Evolutionary conservation across 2,329 filamentous ascomycete species (phyloP), one percentile per base, ranked within the genome.

Genomic region (Fusarium brevicatenulatum): DNA sequence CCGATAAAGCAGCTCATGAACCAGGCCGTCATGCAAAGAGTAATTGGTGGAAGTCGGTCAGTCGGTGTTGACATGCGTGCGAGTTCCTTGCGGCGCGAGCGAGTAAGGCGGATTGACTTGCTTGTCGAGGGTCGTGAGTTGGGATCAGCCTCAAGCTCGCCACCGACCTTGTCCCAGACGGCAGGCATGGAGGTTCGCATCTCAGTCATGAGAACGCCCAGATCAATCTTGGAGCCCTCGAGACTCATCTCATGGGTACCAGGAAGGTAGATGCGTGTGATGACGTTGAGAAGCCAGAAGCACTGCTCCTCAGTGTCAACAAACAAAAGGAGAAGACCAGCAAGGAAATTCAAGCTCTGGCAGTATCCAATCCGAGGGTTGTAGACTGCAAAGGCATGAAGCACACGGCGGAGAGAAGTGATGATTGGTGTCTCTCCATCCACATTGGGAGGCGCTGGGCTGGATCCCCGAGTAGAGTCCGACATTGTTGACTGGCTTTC

Each of bases 1-100:
- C 95, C 95, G 69, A 98, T 96, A 81, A 96, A 98, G 77, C 96
- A 93, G 54, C 93, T 97, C 95, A 98, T 98, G 82, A 98, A 97
- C 95, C 95, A 98, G 8, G 95, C 93, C 15, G 95, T 97, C 82
- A 96, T 94, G 75, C 95, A 97, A 9, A 98, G 88, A 1, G 94
- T 96, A 73, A 98, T 95, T 18, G 95, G 95, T 0, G 95, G 95
- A 16, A 98, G 87, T 9, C 92, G 88, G 55, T 84, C 83, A 7
- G 83, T 84, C 16, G 71, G 68, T 36, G 71, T 73, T 42, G 85
- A 82, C 50, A 83, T 83, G 47, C 78, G 81, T 46, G 80, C 79
- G 59, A 81, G 77, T 32, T 83, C 83, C 63, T 80, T 84, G 46
- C 76, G 75, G 37, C 83, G 82, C 28, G 84, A 82, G 21, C 83